Evolutionary conservation across 164 flowering plant genomes (phyloP).

Genomic region (Nymphaea colorata): DNA sequence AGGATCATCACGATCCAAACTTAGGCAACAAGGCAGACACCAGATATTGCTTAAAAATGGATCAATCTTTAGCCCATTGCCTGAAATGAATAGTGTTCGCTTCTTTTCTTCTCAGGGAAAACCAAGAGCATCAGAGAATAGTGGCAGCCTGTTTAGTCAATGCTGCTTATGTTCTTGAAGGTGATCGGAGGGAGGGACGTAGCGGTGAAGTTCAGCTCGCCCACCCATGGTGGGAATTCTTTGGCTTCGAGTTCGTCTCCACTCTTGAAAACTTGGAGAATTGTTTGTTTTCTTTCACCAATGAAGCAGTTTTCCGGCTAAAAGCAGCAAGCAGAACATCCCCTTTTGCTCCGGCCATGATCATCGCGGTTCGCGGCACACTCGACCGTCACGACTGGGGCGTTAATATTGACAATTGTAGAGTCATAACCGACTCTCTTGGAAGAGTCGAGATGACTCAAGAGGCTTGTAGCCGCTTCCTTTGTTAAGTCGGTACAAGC

Average conservation of each 20-base stretch:
- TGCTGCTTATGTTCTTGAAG: neutral
- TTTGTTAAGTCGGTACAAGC: too few relatives aligned
- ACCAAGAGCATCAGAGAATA: neutral
- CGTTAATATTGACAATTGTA: too few relatives aligned
- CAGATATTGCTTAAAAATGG: too few relatives aligned
- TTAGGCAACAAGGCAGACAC: too few relatives aligned
- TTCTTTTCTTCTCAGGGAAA: neutral
- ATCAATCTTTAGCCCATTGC: too few relatives aligned
- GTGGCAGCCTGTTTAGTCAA: neutral
- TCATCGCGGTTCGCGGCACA: conserved; percentile 83
- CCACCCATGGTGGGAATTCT: neutral
- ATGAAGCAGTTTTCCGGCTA: neutral
- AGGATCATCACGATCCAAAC: too few relatives aligned
- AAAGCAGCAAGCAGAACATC: conserved; percentile 14
- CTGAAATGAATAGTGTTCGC: too few relatives aligned
- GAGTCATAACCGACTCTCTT: too few relatives aligned
- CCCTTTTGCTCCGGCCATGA: conserved; percentile 28
- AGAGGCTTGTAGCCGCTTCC: too few relatives aligned
- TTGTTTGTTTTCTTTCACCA: too few relatives aligned
- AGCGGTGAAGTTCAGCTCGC: neutral
- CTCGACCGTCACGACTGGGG: conserved; percentile 52
- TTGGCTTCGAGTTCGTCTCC: neutral
- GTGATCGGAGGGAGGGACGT: neutral
- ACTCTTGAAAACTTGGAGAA: too few relatives aligned
- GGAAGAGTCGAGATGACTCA: too few relatives aligned